Evolutionary conservation across 441 rosid species (phyloP), one percentile per base, ranked within the genome.

Genomic region (Brassica balearica): DNA sequence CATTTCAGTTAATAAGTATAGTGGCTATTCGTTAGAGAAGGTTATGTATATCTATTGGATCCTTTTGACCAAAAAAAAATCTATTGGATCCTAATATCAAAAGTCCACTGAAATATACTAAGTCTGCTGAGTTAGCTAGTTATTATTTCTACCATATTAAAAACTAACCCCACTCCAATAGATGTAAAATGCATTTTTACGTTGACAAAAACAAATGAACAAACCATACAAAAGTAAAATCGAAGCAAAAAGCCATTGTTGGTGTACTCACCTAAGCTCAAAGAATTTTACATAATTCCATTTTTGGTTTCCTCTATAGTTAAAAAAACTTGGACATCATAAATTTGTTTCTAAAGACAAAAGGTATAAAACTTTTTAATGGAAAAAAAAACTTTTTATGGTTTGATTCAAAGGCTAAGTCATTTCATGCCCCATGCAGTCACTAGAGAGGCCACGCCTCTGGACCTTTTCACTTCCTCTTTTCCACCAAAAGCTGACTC

Each of bases 381-480:
- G 17, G 55, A 23, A 23, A 23, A 23, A 23, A 23, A 23, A 23
- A 23, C 27, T 23, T 6, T 62, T 56, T 55, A 19, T 56, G 25
- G 59, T 64, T 59, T 80, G 69, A 75, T 65, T 74, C 79, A 80
- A 74, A 69, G 79, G 53, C 59, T 59, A 80, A 80, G 80, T 80
- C 80, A 80, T 80, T 75, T 71, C 80, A 70, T 34, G 77, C 76
- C 73, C 78, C 80, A 80, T 75, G 83, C 83, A 80, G 80, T 71
- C 76, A 74, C 76, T 63, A 11, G 51, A 70, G 79, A 80, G 79
- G 76, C 80, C 80, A 80, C 83, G 80, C 83, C 83, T 80, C 65
- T 59, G 46, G 25, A 69, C 78, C 82, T 79, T 80, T 75, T 66
- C 83, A 74, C 62, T 80, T 69, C 53, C 75, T 61, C 68, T 80